Percentiles rank a stretch among this genome's conserved stretches.
Conservation (phyloP, 129 eudicot genomes). For the Centaurea solstitialis region DNA sequence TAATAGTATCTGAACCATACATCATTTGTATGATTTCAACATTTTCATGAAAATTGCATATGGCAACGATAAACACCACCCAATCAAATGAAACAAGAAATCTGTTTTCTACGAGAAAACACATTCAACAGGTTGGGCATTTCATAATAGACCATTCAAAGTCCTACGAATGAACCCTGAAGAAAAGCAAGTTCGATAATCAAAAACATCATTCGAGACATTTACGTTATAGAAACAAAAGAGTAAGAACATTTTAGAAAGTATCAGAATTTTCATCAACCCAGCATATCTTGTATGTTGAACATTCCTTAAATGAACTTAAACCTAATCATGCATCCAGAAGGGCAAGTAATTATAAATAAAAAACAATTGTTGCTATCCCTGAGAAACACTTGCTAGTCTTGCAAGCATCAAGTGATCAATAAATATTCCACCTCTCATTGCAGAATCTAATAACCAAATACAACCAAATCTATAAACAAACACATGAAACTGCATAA, state of each 20-base stretch:
- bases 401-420: neutral
- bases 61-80: neutral
- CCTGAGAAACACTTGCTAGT: neutral
- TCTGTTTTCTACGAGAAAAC: neutral
- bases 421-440: neutral
- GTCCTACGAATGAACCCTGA: neutral
- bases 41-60: neutral
- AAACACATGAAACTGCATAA: neutral
- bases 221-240: neutral
- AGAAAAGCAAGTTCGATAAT: neutral
- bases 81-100: neutral
- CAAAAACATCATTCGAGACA: neutral
- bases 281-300: neutral
- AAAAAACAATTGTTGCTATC: neutral
- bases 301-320: neutral
- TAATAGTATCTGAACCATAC: neutral
- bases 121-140: neutral
- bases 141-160: neutral
- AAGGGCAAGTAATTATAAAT: neutral
- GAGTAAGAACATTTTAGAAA: neutral
- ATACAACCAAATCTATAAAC: neutral
- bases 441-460: neutral
- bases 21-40: neutral
- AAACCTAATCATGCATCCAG: neutral
- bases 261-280: neutral